phyloP scores from a whole-genome alignment of 106 monocot genomes.

The Cymbidium sinense region DNA sequence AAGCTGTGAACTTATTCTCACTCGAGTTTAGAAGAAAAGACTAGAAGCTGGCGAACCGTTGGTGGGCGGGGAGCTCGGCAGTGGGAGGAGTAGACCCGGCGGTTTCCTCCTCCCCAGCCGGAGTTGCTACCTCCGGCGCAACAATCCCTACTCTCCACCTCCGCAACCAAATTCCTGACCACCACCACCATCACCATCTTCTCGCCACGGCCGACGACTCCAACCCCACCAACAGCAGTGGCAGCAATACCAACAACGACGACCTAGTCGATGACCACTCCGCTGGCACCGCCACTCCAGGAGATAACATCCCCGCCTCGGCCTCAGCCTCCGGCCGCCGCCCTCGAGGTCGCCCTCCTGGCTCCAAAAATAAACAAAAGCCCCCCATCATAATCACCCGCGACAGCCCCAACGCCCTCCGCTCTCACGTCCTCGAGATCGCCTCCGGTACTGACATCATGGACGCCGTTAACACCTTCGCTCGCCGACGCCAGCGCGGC shows the following conservation, averaged over 20 bases:
- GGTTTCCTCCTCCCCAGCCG: constrained; percentile 12
- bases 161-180: neutral
- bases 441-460: constrained; percentile 28
- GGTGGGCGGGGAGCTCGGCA: constrained; percentile 41
- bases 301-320: neutral
- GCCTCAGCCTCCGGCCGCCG: neutral
- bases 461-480: constrained; percentile 20
- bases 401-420: constrained; percentile 29
- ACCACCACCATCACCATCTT: constrained; percentile 9
- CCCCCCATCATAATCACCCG: constrained; percentile 33
- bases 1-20: neutral
- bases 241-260: constrained; percentile 19
- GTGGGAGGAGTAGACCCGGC: constrained; percentile 26
- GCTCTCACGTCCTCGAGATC: constrained; percentile 34
- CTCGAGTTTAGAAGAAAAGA: neutral
- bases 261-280: constrained; percentile 1
- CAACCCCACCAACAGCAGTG: constrained; percentile 19
- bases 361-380: constrained; percentile 39
- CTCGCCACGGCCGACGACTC: neutral
- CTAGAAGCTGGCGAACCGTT: constrained; percentile 42
- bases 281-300: neutral
- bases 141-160: constrained; percentile 8
- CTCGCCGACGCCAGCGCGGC: constrained; percentile 26
- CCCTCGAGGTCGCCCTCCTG: constrained; percentile 30
- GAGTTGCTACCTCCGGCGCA: constrained; percentile 2